A percentile compares a stretch with the other conserved stretches of the same genome.
These are phyloP conservation scores for Didymella pomorum DNA, from an alignment of 2,329 filamentous ascomycete genomes.

Conservation along the genomic window DNA sequence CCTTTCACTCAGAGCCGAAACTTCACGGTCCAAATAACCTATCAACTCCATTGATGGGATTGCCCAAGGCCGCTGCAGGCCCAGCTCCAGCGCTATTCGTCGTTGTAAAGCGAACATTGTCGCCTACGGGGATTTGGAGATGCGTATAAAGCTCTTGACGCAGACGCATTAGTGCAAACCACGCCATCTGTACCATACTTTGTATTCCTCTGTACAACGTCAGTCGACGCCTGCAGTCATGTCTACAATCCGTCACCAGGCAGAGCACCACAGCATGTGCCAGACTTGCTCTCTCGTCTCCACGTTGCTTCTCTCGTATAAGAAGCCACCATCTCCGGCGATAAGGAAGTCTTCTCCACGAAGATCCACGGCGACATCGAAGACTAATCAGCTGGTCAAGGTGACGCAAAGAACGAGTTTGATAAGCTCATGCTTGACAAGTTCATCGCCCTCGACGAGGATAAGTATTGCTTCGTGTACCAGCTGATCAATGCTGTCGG, in stretches of 20 bases:
- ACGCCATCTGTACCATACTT: no score
- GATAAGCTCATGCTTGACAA: conserved; percentile 51
- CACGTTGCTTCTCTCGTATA: conserved; percentile 10
- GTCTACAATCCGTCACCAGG: not conserved
- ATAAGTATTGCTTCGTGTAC: conserved; percentile 67
- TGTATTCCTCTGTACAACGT: no score
- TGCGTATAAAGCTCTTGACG: no score
- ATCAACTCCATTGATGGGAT: no score
- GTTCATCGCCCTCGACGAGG: conserved; percentile 66
- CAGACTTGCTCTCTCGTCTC: conserved; percentile 10
- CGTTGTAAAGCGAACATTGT: not conserved
- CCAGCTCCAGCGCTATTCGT: not conserved
- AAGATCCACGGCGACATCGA: conserved; percentile 9
- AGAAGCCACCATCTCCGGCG: conserved; percentile 6
- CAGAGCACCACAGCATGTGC: conserved; percentile 1
- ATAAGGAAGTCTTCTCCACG: conserved; percentile 5
- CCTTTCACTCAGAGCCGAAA: not conserved
- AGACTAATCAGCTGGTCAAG: not conserved
- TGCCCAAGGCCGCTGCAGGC: no score
- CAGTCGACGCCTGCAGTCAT: not conserved
- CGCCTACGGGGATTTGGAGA: not conserved
- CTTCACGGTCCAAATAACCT: no score
- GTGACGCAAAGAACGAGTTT: conserved; percentile 11
- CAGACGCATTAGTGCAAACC: no score
- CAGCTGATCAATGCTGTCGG: conserved; percentile 56